Base-by-base conservation (phyloP, 257 asterid genomes). In the Gentiana macrophylla region DNA sequence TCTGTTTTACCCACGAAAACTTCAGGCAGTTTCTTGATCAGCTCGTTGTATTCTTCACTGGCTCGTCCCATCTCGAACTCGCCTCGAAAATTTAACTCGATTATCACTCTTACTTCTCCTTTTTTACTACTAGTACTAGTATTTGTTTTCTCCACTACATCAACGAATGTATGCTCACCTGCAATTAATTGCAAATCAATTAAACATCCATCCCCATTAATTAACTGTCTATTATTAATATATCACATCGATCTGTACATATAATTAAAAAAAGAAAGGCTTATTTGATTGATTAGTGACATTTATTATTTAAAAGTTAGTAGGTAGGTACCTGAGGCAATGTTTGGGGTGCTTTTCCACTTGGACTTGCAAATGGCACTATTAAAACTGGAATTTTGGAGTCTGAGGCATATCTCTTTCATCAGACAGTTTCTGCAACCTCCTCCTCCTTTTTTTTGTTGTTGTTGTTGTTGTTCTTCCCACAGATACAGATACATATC, bases 41-140 rank as follows among this genome's bases (percentile, higher is more conserved):
- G 73, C 56, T 62, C 74, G 49, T 76, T 79, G 71, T 86, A 91
- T 69, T 87, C 95, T 15, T 86, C 86, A 61, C 65, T 73, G 6
- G 79, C 86, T 61, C 95, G 82, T 53, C 96, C 94, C 87, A 90
- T 90, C 71, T 90, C 89, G 34, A 90, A 90, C 38, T 84, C 87
- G 2, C 70, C 80, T 41, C 92, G 77, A 41, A 90, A 81, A 44
- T 75, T 79, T 53, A 86, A 47, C 74, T 90, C 98, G 50, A 90
- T 70, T 35, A 86, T 73, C 49, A 90, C 85, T 41, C 92, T 69
- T 15, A 80, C 70, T 64, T 80, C 94, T 24, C 80, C 79, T 24
- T 61, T 86, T 55, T 77, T 79, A 24, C 24, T 24, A 24, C 1
- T 24, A 24, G 24, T 24, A 24, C 24, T 24, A 1, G 84, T 13